Evolutionary conservation across 176 grass and related monocot genomes (phyloP), one percentile per base, ranked within the genome.

Genomic region (Bromus sterilis): DNA sequence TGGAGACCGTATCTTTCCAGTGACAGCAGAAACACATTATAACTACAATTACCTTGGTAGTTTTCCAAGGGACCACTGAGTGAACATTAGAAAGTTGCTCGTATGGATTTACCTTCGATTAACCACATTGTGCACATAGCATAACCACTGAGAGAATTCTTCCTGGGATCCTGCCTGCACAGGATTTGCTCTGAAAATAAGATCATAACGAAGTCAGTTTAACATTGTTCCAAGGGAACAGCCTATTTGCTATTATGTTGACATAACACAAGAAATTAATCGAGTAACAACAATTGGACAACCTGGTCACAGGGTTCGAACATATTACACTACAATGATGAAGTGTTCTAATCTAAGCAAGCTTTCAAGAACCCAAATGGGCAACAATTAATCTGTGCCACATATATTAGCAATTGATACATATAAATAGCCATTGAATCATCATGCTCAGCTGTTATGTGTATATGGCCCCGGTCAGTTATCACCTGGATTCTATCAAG

Each of bases 111-210:
- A 98, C 96, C 96, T 98, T 88, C 93, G 78, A 74, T 98, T 98
- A 81, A 98, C 96, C 21, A 95, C 89, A 55, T 95, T 98, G 75
- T 98, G 96, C 30, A 91, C 80, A 75, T 98, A 90, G 82, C 96
- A 98, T 62, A 98, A 61, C 92, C 93, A 98, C 72, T 91, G 84
- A 62, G 96, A 95, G 77, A 98, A 95, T 67, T 98, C 90, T 35
- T 80, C 89, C 79, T 91, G 95, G 57, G 92, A 98, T 66, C 93
- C 90, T 82, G 89, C 90, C 78, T 91, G 93, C n/a, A 98, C 90
- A 53, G 96, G 92, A 79, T 93, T 95, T 80, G 79, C 84, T 84
- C 96, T 98, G 84, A 12, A 78, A 85, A 82, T 77, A 55, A 74
- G 3, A 55, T 58, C 20, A 66, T 16, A 42, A 36, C 23, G 12